Evolutionary conservation across 2,329 filamentous ascomycete species (phyloP).

Genomic region (Pseudocercospora pini-densiflorae): DNA sequence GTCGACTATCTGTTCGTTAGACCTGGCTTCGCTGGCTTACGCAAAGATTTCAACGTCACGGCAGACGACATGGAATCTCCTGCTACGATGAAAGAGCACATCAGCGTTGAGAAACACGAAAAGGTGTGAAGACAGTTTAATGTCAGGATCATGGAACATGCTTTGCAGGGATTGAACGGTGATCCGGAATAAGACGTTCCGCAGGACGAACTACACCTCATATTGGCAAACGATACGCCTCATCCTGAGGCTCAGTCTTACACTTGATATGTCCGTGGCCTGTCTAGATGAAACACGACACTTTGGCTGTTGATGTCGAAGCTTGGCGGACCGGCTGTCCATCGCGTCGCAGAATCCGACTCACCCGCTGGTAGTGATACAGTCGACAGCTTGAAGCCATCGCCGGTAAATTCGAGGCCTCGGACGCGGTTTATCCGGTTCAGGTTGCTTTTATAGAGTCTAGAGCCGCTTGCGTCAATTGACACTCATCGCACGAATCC

Average conservation of each 20-base stretch:
- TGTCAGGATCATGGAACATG: not conserved
- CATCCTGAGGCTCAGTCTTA: slow-evolving; percentile 2
- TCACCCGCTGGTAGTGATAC: not conserved
- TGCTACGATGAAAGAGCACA: not conserved
- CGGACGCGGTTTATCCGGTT: not conserved
- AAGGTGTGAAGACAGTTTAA: not conserved
- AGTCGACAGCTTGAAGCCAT: not conserved
- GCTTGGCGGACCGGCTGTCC: not conserved
- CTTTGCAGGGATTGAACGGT: not conserved
- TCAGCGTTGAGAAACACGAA: not conserved
- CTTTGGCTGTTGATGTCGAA: not conserved
- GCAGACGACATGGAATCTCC: slow-evolving; percentile 20
- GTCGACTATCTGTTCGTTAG: slow-evolving; percentile 22
- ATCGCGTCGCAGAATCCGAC: not conserved
- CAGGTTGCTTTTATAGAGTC: not conserved
- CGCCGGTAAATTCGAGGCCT: not conserved
- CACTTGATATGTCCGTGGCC: not conserved
- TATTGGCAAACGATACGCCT: not conserved
- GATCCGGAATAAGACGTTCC: not conserved
- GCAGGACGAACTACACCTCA: not conserved
- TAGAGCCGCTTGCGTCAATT: not conserved
- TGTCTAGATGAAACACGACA: not conserved
- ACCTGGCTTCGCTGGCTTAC: slow-evolving; percentile 17
- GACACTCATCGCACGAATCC: too few species aligned
- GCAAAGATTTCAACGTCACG: slow-evolving; percentile 24